These are phyloP conservation scores for Salix dunnii DNA, from an alignment of 345 rosid species.

Conservation along the genomic window DNA sequence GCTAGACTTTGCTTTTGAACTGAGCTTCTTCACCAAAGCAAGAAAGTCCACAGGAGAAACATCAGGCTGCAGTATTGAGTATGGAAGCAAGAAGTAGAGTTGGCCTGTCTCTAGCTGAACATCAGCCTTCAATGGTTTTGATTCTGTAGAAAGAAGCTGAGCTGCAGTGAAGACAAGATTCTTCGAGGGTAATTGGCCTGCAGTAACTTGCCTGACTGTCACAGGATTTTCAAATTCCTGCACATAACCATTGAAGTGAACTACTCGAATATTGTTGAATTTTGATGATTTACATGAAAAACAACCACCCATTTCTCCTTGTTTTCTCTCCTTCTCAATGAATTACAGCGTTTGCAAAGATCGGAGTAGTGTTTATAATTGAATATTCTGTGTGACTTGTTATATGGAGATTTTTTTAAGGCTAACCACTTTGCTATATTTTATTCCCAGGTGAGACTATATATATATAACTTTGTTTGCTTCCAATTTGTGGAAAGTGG, in stretches of 20 bases:
- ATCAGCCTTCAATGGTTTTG: slow-evolving; percentile 30
- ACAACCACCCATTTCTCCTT: slow-evolving; percentile 31
- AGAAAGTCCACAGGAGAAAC: slow-evolving; percentile 40
- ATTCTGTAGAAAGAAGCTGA: slow-evolving; percentile 29
- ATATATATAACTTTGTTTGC: neutral
- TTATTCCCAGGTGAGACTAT: neutral
- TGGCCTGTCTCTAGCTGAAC: slow-evolving; percentile 34
- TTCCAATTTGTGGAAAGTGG: neutral
- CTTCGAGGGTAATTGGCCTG: slow-evolving; percentile 21
- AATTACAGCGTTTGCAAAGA: neutral
- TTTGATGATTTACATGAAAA: slow-evolving; percentile 22
- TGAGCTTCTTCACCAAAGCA: slow-evolving; percentile 33
- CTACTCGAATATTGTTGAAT: slow-evolving; percentile 33
- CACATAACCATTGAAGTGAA: slow-evolving; percentile 40
- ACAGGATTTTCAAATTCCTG: slow-evolving; percentile 40
- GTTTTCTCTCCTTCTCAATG: neutral
- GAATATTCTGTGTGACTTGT: neutral
- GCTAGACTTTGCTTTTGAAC: slow-evolving; percentile 31
- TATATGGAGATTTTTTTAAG: neutral
- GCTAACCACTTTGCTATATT: neutral
- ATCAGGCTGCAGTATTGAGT: slow-evolving; percentile 32
- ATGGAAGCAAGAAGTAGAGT: slow-evolving; percentile 44
- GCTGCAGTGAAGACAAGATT: slow-evolving; percentile 41
- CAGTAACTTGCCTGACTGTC: slow-evolving; percentile 28
- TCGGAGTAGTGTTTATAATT: neutral